Conservation (phyloP, 805 yeast genomes). For the Lachancea sp. region DNA sequence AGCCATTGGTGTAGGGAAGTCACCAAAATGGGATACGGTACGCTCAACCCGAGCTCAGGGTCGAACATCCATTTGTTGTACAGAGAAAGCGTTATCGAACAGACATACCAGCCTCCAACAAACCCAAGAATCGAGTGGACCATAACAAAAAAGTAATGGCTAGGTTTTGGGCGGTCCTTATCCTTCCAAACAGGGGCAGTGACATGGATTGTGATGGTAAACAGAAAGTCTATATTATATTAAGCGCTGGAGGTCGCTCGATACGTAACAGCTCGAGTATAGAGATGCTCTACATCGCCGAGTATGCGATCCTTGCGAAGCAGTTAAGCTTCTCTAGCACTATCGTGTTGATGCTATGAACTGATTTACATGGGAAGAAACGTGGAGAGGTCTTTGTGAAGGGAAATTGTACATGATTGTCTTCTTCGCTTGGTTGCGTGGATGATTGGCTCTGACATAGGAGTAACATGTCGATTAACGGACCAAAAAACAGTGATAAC, state of each 20-base stretch:
- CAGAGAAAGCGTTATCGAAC: slow-evolving; percentile 61
- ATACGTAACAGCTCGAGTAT: not conserved
- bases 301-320: no score
- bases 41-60: slow-evolving; percentile 52
- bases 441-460: no score
- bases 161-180: not conserved
- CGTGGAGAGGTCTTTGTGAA: no score
- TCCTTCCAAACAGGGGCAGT: not conserved
- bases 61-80: slow-evolving; percentile 99
- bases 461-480: no score
- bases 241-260: not conserved
- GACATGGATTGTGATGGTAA: not conserved
- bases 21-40: slow-evolving; percentile 76
- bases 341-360: no score
- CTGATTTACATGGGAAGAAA: no score
- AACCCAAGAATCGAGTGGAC: slow-evolving; percentile 9
- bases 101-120: slow-evolving; percentile 58
- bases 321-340: no score
- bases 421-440: no score
- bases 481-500: no score
- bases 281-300: no score
- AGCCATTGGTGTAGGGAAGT: slow-evolving; percentile 82
- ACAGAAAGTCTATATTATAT: no score
- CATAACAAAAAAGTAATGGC: not conserved
- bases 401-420: no score